These are phyloP conservation scores for button mushroom (Agaricus bisporus) DNA, from an alignment of 768 basidiomycete species.

Conservation along the genomic window DNA sequence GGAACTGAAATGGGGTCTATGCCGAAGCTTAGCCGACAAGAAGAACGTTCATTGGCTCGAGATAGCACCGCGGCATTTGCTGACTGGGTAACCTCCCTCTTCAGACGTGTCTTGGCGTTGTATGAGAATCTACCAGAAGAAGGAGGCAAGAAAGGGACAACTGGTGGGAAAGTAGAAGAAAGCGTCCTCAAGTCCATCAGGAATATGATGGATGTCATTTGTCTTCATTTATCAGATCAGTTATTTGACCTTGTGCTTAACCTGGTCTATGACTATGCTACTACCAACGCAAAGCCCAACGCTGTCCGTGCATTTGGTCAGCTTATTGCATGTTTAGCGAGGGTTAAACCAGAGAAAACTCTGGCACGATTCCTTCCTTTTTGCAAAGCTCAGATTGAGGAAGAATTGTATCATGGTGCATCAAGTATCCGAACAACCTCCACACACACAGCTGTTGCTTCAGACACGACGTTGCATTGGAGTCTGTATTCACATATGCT, in stretches of 20 bases:
- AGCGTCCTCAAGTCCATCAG: conserved; percentile 72
- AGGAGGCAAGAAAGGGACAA: conserved; percentile 79
- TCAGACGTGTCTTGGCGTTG: conserved; percentile 71
- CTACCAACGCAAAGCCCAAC: conserved; percentile 86
- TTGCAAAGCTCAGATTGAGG: conserved; percentile 70
- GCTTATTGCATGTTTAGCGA: conserved; percentile 77
- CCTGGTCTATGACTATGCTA: conserved; percentile 80
- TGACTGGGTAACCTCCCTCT: conserved; percentile 77
- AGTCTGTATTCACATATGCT: conserved; percentile 40
- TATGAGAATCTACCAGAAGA: conserved; percentile 95
- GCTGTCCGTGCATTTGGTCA: conserved; percentile 89
- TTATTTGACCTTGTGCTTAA: conserved; percentile 84
- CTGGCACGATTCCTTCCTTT: conserved; percentile 76
- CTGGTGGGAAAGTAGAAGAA: conserved; percentile 82
- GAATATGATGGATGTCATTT: conserved; percentile 75
- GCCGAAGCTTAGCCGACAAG: conserved; percentile 47
- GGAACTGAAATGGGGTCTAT: conserved; percentile 37
- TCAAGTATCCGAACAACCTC: conserved; percentile 81
- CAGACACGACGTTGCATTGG: conserved; percentile 91
- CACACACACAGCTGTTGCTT: conserved; percentile 64
- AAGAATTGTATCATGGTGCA: conserved; percentile 86
- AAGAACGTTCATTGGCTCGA: conserved; percentile 66
- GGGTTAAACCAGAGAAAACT: conserved; percentile 69
- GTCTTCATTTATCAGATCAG: conserved; percentile 69
- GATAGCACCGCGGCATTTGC: conserved; percentile 79